Base-by-base conservation (phyloP, 352 stramenopile genomes). In the Pythium oligandrum region DNA sequence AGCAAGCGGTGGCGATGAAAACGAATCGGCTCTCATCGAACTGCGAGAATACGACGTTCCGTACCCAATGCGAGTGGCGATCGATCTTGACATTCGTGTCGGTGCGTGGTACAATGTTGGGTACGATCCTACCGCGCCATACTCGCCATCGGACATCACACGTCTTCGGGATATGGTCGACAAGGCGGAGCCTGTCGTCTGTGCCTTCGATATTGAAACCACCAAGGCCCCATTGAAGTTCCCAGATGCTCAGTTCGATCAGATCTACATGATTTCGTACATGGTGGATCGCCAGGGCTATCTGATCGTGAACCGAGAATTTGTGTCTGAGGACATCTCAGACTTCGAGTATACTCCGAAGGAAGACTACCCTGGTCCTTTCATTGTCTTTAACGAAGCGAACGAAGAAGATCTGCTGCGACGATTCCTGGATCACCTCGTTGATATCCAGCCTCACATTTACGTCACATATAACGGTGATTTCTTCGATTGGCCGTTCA, bases 381-480 rank as follows among this genome's bases (percentile, higher is more conserved):
- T 99, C 62, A 75, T 92, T 8, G 95, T 99, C 32, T 98, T 99
- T 53, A 99, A 99, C 63, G 95, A 98, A 63, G 57, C 68, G 1
- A 83, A 93, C 52, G 89, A 98, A 54, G 68, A 86, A 48, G 65
- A 71, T 17, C 48, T 96, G 36, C 68, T 98, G 6, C 74, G 79
- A 6, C 75, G 84, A 5, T 98, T 98, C 57, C 90, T 98, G 34
- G 65, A 85, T 4, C 94, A 98, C 48, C 84, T 97, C 44, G 68
- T 93, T 40, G 87, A 96, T 33, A 66, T 91, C n/a, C 79, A 87
- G 47, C 97, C 97, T 17, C 96, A 99, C 71, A 98, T 99, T 69
- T 98, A 98, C 55, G 97, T 99, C 30, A 99, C 96, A 9, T 99
- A 99, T 75, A 99, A 99, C 79, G 97, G 97, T 43, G 97, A 99